phyloP scores from a whole-genome alignment of 2,329 filamentous ascomycete species.

The Pleomassaria siparia region DNA sequence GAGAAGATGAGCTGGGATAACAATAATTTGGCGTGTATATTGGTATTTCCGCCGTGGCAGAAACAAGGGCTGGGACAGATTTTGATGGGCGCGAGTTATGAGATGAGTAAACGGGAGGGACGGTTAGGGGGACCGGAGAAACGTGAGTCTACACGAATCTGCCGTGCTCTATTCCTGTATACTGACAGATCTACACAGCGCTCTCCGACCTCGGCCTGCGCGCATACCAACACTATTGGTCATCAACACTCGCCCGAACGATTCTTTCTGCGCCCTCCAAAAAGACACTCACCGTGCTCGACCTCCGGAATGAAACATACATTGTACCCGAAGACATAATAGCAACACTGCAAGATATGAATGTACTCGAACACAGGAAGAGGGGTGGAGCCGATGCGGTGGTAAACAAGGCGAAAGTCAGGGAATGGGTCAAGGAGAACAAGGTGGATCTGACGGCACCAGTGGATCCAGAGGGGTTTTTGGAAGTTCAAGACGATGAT shows the following conservation, averaged over 20 bases:
- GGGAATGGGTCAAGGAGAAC: conserved; percentile 67
- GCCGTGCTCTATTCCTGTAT: not conserved
- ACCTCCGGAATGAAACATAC: conserved; percentile 76
- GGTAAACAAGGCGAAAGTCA: conserved; percentile 61
- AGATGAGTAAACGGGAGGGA: conserved; percentile 80
- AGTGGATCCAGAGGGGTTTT: conserved; percentile 75
- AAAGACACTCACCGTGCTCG: conserved; percentile 64
- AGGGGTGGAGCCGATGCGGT: conserved; percentile 54
- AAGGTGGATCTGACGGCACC: conserved; percentile 64
- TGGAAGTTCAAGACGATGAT: conserved; percentile 58
- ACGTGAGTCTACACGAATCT: conserved; percentile 46
- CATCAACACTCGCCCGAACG: conserved; percentile 75
- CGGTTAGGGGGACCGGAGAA: conserved; percentile 91
- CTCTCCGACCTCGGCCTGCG: conserved; percentile 81
- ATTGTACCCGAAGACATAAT: conserved; percentile 85
- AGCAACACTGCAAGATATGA: conserved; percentile 77
- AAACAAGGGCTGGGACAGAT: conserved; percentile 83
- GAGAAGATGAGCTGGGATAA: conserved; percentile 99
- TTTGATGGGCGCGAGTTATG: conserved; percentile 91
- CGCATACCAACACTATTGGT: conserved; percentile 86
- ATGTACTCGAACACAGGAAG: conserved; percentile 59
- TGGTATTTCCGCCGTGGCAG: conserved; percentile 95
- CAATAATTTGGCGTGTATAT: conserved; percentile 95
- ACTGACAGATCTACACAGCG: conserved; percentile 41
- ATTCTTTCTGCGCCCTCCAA: conserved; percentile 50